phyloP scores from a whole-genome alignment of 2,329 filamentous ascomycete genomes.

The Sarocladium oryzae region DNA sequence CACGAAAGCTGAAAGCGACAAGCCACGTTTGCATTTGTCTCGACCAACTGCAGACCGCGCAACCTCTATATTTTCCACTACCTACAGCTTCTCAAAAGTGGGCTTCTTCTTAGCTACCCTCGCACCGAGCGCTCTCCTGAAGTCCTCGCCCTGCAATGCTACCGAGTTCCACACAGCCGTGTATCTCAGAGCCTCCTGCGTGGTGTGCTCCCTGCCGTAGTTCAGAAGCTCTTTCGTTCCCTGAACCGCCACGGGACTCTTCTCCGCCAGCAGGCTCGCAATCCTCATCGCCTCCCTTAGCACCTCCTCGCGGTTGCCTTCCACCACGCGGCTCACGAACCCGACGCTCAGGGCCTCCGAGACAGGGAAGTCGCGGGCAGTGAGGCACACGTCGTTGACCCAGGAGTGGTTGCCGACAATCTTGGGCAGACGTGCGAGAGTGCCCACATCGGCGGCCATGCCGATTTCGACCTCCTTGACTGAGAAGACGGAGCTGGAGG shows the following conservation, averaged over 20 bases:
- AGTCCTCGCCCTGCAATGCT: slow-evolving; percentile 74
- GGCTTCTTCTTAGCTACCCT: slow-evolving; percentile 73
- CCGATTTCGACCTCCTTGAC: slow-evolving; percentile 83
- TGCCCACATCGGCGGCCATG: slow-evolving; percentile 73
- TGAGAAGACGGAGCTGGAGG: slow-evolving; percentile 53
- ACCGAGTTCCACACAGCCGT: slow-evolving; percentile 83
- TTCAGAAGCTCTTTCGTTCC: slow-evolving; percentile 84
- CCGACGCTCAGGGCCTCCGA: slow-evolving; percentile 65
- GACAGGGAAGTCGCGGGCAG: slow-evolving; percentile 62
- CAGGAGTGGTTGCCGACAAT: slow-evolving; percentile 64
- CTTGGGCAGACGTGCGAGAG: slow-evolving; percentile 66
- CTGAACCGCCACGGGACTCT: slow-evolving; percentile 83
- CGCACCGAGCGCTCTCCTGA: slow-evolving; percentile 66
- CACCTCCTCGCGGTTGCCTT: slow-evolving; percentile 52
- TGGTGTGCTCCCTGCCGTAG: slow-evolving; percentile 69
- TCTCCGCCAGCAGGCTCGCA: slow-evolving; percentile 61
- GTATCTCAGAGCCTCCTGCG: slow-evolving; percentile 75
- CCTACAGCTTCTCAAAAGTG: slow-evolving; percentile 75
- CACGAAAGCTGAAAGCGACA: slow-evolving; percentile 8
- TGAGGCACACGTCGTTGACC: slow-evolving; percentile 73
- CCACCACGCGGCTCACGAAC: slow-evolving; percentile 60
- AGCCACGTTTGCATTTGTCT: not conserved
- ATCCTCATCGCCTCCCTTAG: slow-evolving; percentile 56
- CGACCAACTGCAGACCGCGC: not conserved
- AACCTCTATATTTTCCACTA: not conserved